phyloP scores from a whole-genome alignment of 2,329 filamentous ascomycete genomes.

The Pseudogymnoascus verrucosus region DNA sequence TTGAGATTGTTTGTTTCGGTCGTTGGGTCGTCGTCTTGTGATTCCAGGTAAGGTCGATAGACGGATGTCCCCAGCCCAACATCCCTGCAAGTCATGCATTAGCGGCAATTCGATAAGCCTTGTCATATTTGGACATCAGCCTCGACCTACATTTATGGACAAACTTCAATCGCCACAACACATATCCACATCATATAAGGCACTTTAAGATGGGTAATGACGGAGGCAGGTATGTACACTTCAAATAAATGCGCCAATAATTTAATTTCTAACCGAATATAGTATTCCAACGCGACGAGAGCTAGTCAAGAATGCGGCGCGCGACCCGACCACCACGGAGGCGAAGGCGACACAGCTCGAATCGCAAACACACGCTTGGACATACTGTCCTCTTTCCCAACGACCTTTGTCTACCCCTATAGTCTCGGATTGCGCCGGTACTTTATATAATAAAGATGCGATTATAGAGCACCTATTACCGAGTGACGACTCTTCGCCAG shows the following conservation, averaged over 20 bases:
- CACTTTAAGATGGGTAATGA: constrained; percentile 77
- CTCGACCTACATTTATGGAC: background rate
- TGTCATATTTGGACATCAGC: constrained; percentile 1
- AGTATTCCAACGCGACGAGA: constrained; percentile 91
- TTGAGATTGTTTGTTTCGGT: constrained; percentile 8
- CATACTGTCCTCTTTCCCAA: constrained; percentile 77
- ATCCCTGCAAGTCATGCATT: constrained; percentile 6
- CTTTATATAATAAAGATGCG: constrained; percentile 91
- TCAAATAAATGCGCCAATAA: constrained; percentile 5
- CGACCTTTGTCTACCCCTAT: constrained; percentile 57
- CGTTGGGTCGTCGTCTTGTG: constrained; percentile 1
- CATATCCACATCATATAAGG: background rate
- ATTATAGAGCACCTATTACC: constrained; percentile 63
- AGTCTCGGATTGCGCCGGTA: constrained; percentile 77
- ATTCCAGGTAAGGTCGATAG: background rate
- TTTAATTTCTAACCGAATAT: constrained; percentile 9
- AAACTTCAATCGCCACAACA: background rate
- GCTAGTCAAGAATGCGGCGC: constrained; percentile 88
- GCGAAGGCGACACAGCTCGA: constrained; percentile 83
- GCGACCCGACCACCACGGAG: constrained; percentile 72
- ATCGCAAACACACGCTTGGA: constrained; percentile 79
- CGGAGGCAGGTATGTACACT: constrained; percentile 58
- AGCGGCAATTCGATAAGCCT: constrained; percentile 4
- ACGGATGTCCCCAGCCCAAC: background rate
- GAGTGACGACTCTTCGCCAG: constrained; percentile 41